Percentiles rank a stretch among this genome's conserved stretches.
phyloP scores from a whole-genome alignment of 2,329 filamentous ascomycete genomes.

The Orbilia javanica region DNA sequence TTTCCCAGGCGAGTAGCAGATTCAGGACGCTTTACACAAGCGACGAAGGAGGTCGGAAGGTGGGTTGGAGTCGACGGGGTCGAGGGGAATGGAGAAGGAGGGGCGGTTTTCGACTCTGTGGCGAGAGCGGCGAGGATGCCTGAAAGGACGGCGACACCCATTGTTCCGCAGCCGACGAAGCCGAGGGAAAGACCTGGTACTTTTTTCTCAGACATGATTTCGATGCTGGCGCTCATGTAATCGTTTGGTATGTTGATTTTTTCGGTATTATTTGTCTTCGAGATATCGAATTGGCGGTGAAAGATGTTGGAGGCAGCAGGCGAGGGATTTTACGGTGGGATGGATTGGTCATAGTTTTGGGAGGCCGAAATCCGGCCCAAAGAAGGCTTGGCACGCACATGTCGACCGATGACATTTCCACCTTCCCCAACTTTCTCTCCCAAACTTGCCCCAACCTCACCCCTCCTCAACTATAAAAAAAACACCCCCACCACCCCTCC shows the following conservation, averaged over 20 bases:
- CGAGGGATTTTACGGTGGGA: constrained; percentile 16
- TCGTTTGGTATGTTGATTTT: not conserved
- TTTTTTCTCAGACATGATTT: constrained; percentile 45
- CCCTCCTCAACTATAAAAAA: constrained; percentile 28
- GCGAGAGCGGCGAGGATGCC: constrained; percentile 80
- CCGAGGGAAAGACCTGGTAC: constrained; percentile 74
- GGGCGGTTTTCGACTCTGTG: constrained; percentile 34
- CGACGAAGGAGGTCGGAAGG: constrained; percentile 81
- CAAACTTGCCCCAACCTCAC: constrained; percentile 3
- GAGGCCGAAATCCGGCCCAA: constrained; percentile 35
- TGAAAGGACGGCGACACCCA: constrained; percentile 86
- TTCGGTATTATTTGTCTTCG: not conserved
- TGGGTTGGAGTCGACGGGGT: constrained; percentile 67
- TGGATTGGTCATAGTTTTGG: constrained; percentile 5
- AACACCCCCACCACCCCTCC: not conserved
- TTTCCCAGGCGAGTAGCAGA: constrained; percentile 77
- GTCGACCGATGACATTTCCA: not conserved
- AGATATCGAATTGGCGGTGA: not conserved
- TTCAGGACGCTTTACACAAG: constrained; percentile 79
- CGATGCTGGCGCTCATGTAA: constrained; percentile 29
- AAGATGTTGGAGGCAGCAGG: constrained; percentile 5
- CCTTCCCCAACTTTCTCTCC: constrained; percentile 9
- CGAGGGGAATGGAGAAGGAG: constrained; percentile 64
- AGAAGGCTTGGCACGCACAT: constrained; percentile 17
- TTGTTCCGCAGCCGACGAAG: constrained; percentile 84